Evolutionary conservation across 2,329 filamentous ascomycete species (phyloP).

Genomic region (Macrophomina tecta): DNA sequence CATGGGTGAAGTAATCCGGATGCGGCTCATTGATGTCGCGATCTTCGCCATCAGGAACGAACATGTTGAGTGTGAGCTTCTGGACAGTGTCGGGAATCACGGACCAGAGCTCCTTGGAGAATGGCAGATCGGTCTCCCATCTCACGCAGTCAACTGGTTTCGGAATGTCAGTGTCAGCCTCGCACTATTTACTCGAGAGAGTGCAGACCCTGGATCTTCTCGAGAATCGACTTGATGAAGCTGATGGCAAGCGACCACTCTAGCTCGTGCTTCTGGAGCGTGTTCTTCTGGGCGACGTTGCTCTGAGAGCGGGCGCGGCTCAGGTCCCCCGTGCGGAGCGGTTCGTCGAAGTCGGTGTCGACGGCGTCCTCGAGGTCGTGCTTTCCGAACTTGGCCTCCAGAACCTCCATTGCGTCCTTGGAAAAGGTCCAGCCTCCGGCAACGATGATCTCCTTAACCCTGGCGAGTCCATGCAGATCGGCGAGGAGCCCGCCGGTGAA

Average conservation of each 20-base stretch:
- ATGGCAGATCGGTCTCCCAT: conserved; percentile 39
- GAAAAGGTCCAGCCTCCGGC: conserved; percentile 36
- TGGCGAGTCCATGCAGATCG: conserved; percentile 13
- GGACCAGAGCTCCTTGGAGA: conserved; percentile 35
- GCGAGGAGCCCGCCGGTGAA: conserved; percentile 30
- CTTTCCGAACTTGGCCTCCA: conserved; percentile 19
- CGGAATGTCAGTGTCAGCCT: neutral
- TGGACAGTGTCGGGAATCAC: conserved; percentile 35
- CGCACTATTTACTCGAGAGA: conserved; percentile 38
- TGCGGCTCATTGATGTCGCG: conserved; percentile 29
- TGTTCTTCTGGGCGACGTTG: conserved; percentile 2
- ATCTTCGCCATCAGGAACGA: conserved; percentile 34
- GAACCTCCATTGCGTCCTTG: neutral
- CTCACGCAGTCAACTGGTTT: conserved; percentile 31
- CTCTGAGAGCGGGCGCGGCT: conserved; percentile 27
- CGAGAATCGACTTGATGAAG: conserved; percentile 33
- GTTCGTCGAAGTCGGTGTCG: conserved; percentile 19
- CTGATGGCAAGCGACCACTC: conserved; percentile 34
- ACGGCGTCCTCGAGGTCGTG: conserved; percentile 11
- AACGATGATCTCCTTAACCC: conserved; percentile 37
- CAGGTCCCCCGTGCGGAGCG: neutral
- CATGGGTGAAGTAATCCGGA: conserved; percentile 35
- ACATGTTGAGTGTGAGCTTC: conserved; percentile 40
- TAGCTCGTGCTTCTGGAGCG: conserved; percentile 10
- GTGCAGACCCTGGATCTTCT: conserved; percentile 34